These are phyloP conservation scores for Xerocomus spinulosus DNA, from an alignment of 768 basidiomycete genomes.

Conservation along the genomic window DNA sequence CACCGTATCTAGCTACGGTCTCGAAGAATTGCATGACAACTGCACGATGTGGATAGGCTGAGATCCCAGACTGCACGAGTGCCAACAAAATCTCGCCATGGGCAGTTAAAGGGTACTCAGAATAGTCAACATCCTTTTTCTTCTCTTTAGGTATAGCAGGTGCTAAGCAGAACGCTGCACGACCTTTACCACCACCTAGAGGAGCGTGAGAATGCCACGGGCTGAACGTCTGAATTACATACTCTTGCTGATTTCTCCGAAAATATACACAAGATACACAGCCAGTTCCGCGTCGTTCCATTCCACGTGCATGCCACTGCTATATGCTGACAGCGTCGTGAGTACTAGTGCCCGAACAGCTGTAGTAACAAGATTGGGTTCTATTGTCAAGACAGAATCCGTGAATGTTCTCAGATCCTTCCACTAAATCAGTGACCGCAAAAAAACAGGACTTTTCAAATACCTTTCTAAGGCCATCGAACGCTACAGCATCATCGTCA, in stretches of 20 bases:
- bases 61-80: constrained; percentile 79
- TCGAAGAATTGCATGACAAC: constrained; percentile 93
- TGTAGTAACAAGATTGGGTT: constrained; percentile 78
- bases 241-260: constrained; percentile 92
- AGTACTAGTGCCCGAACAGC: constrained; percentile 70
- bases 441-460: constrained; percentile 12
- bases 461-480: constrained; percentile 84
- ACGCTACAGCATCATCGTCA: constrained; percentile 80
- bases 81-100: constrained; percentile 88
- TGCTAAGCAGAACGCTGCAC: constrained; percentile 80
- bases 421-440: constrained; percentile 9
- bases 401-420: constrained; percentile 83
- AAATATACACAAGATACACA: constrained; percentile 89
- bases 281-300: constrained; percentile 96
- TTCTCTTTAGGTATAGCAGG: constrained; percentile 64
- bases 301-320: constrained; percentile 55
- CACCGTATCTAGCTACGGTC: constrained; percentile 83
- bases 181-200: constrained; percentile 73
- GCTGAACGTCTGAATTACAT: constrained; percentile 20
- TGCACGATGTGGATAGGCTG: constrained; percentile 74
- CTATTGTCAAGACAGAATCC: constrained; percentile 83
- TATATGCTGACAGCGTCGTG: constrained; percentile 67
- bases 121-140: constrained; percentile 64
- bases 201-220: constrained; percentile 4
- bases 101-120: constrained; percentile 77